A percentile compares a stretch with the other conserved stretches of the same genome.
Conservation (phyloP, 176 grass and related monocot species). For the Triticum timopheevii region DNA sequence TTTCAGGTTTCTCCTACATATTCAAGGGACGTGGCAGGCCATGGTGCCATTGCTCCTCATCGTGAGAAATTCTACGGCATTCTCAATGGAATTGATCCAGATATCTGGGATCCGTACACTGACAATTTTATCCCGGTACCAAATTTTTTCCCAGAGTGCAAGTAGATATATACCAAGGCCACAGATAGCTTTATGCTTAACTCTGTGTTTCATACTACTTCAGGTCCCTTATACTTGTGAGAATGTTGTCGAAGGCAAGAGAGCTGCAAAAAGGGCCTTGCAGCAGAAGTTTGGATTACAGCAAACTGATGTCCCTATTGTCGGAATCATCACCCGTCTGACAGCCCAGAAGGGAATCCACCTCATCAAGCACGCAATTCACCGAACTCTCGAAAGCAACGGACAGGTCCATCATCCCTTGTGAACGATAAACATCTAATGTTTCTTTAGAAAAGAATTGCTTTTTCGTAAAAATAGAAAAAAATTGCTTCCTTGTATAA, state of each 20-base stretch:
- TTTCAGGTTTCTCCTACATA: constrained; percentile 80
- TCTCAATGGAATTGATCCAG: constrained; percentile 70
- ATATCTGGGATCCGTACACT: constrained; percentile 68
- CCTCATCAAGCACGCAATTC: constrained; percentile 92
- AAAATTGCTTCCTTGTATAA: background rate
- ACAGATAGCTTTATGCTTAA: background rate
- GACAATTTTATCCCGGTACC: constrained; percentile 57
- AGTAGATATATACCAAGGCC: background rate
- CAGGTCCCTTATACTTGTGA: constrained; percentile 76
- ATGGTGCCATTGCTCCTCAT: constrained; percentile 75
- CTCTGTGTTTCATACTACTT: constrained; percentile 8
- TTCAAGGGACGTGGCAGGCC: constrained; percentile 81
- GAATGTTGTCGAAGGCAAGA: constrained; percentile 85
- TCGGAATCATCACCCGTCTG: constrained; percentile 84
- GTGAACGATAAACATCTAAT: constrained; percentile 28
- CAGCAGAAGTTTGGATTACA: constrained; percentile 78
- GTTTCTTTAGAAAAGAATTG: background rate
- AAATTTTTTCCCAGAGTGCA: background rate
- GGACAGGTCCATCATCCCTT: constrained; percentile 53
- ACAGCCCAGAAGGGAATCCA: constrained; percentile 97
- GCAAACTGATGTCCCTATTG: constrained; percentile 65
- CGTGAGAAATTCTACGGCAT: constrained; percentile 58
- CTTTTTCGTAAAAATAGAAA: background rate
- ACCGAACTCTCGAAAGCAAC: constrained; percentile 60
- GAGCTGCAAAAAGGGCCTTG: constrained; percentile 76